Evolutionary conservation across 2,329 filamentous ascomycete genomes (phyloP).

Genomic region (Fusarium sp.): DNA sequence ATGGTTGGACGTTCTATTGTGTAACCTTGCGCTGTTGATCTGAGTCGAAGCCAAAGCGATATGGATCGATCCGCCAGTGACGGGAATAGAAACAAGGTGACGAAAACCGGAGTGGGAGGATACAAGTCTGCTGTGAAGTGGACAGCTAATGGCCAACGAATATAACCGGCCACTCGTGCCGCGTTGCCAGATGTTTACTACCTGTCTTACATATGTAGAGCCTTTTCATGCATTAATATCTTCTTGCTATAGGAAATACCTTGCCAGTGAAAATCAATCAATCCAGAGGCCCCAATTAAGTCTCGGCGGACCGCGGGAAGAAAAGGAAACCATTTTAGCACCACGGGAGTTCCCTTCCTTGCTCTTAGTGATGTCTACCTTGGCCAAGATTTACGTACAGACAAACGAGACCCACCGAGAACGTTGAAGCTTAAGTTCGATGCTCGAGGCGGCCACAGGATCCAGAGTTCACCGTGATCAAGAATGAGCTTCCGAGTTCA

Average conservation of each 20-base stretch:
- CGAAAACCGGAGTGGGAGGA: neutral
- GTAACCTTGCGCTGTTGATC: neutral
- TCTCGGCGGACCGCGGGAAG: neutral
- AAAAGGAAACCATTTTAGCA: constrained; percentile 20
- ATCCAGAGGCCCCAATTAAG: neutral
- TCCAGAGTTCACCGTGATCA: neutral
- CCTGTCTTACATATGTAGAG: neutral
- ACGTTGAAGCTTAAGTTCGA: neutral
- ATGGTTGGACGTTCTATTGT: constrained; percentile 1
- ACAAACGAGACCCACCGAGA: constrained; percentile 9
- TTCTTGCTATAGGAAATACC: neutral
- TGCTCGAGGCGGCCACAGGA: neutral
- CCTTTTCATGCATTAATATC: neutral
- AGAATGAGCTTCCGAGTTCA: neutral
- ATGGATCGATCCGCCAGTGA: neutral
- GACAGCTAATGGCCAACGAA: neutral
- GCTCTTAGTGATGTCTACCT: neutral
- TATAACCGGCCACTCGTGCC: neutral
- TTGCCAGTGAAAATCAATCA: neutral
- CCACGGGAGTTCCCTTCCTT: constrained; percentile 29
- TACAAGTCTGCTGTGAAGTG: neutral
- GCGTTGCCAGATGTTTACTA: neutral
- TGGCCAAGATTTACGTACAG: neutral
- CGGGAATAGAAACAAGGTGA: neutral
- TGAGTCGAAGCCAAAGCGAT: neutral